These are phyloP conservation scores for Aspergillus sp. DNA, from an alignment of 2,329 filamentous ascomycete species.

Conservation along the genomic window DNA sequence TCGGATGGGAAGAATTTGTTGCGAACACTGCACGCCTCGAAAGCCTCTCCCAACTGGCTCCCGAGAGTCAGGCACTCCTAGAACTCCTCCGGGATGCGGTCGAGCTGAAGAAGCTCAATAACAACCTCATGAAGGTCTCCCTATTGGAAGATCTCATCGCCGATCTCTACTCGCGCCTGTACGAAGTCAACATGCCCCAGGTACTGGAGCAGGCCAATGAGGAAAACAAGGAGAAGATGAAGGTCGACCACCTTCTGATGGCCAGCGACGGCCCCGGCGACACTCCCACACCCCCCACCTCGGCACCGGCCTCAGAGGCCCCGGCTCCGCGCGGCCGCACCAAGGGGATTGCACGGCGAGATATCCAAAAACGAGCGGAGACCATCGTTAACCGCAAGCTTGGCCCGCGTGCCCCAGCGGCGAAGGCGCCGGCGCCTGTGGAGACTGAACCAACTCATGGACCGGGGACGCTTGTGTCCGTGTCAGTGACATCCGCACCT, in stretches of 20 bases:
- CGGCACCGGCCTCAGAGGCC: constrained; percentile 33
- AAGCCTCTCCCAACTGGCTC: constrained; percentile 54
- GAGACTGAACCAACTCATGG: constrained; percentile 23
- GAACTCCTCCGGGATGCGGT: constrained; percentile 66
- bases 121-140: constrained; percentile 78
- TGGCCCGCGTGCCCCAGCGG: constrained; percentile 26
- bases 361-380: constrained; percentile 60
- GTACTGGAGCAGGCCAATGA: constrained; percentile 42
- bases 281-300: constrained; percentile 27
- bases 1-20: constrained; percentile 65
- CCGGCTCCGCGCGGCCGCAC: constrained; percentile 43
- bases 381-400: constrained; percentile 48
- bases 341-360: constrained; percentile 59
- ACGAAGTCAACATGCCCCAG: constrained; percentile 38
- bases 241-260: constrained; percentile 48
- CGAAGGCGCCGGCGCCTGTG: constrained; percentile 20
- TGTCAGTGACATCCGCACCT: constrained; percentile 44
- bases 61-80: constrained; percentile 49
- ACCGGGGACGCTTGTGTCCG: constrained; percentile 10
- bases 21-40: constrained; percentile 60
- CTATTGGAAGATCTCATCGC: constrained; percentile 91
- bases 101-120: constrained; percentile 77
- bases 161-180: constrained; percentile 73
- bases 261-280: constrained; percentile 31
- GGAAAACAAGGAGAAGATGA: constrained; percentile 48